Percentiles rank a stretch among this genome's conserved stretches.
Conservation (phyloP, 148 eudicot genomes). For the Chenopodium album region DNA sequence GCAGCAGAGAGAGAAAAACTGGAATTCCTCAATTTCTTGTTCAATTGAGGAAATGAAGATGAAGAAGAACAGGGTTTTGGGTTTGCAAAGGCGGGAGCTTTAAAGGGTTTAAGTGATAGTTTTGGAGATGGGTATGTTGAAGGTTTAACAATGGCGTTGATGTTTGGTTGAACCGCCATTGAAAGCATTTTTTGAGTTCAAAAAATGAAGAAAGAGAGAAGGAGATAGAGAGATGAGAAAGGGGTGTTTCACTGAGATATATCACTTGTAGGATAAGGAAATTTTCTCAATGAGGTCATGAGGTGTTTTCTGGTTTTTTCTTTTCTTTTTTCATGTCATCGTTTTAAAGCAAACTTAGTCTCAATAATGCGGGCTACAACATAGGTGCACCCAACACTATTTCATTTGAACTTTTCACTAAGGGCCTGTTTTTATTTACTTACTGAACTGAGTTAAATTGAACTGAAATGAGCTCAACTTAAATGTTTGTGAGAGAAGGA, state of each 20-base stretch:
- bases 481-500: too few species aligned
- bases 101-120: conserved; percentile 29
- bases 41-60: conserved; percentile 20
- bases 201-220: conserved; percentile 7
- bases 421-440: too few species aligned
- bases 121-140: conserved; percentile 40
- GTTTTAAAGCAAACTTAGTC: too few species aligned
- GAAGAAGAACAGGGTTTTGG: conserved; percentile 29
- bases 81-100: conserved; percentile 28
- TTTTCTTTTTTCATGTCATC: not conserved
- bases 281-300: not conserved
- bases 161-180: conserved; percentile 56
- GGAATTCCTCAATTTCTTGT: conserved; percentile 3
- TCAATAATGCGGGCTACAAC: too few species aligned
- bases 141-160: conserved; percentile 35
- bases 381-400: too few species aligned
- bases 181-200: conserved; percentile 48
- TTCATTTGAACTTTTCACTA: too few species aligned
- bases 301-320: not conserved
- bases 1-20: conserved; percentile 32
- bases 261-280: conserved; percentile 17
- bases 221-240: conserved; percentile 6
- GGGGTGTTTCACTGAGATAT: conserved; percentile 9
- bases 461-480: too few species aligned
- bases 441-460: too few species aligned